Evolutionary conservation across 495 filamentous ascomycete species (phyloP), one percentile per base, ranked within the genome.

Genomic region (Annulohypoxylon bovei): DNA sequence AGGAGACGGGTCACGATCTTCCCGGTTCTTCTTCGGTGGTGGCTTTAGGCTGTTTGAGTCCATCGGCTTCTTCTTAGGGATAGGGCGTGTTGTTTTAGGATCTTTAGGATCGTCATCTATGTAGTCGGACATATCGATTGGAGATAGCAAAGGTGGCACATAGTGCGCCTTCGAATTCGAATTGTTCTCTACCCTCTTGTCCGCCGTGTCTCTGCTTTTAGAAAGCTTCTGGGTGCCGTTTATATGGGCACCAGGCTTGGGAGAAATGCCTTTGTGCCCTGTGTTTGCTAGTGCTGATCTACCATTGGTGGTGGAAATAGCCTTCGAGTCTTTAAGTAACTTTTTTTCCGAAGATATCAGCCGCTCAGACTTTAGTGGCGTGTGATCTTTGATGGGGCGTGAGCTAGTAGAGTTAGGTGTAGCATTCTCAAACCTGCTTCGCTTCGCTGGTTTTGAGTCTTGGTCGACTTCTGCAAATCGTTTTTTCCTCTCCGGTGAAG

Each of bases 71-170:
- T 77, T 77, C 66, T 68, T 74, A 14, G 73, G 62, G 28, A 68
- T 72, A n/a, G 70, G 70, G 7, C 75, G 72, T 22, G 68, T 40
- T 57, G 67, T 69, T 27, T 66, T 68, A 11, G 72, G 68, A 8
- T 76, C 74, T 27, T 66, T 68, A 11, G 72, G 68, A 8, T 76
- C 74, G 16, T 71, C 62, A 47, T 79, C 75, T 27, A 73, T 60
- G 4, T 74, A 76, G 37, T 83, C 60, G 0, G 73, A 78, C 8
- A 82, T 80, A 50, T 79, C 81, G 6, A 84, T 77, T 4, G 80
- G 78, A 6, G 82, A 83, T 35, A 84, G 61, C 23, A 84, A 59
- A 7, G 76, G 76, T 1, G 82, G 81, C 11, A 82, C 65, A 9
- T 71, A 65, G 28, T 62, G 27, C 62, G 62, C 40, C 57, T 69